phyloP scores from a whole-genome alignment of 2,329 filamentous ascomycete genomes.

The Penicillium verrucosum region DNA sequence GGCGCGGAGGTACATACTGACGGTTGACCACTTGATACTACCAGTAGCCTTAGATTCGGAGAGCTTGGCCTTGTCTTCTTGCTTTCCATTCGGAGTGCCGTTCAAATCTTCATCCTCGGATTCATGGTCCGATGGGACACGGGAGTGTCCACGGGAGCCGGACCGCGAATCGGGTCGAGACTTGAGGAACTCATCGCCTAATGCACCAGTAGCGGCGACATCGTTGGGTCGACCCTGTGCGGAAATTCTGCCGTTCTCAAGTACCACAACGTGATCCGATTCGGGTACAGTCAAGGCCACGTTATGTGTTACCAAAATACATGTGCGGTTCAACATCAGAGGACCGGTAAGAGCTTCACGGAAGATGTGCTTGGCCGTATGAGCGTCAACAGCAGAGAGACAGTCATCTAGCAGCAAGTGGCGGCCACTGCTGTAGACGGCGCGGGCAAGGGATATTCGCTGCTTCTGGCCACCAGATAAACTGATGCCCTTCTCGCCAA shows the following conservation, averaged over 20 bases:
- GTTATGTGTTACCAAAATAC: slow-evolving; percentile 94
- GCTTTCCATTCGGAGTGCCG: slow-evolving; percentile 45
- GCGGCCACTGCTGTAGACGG: slow-evolving; percentile 90
- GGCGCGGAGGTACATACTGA: slow-evolving; percentile 76
- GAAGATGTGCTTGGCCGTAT: slow-evolving; percentile 98
- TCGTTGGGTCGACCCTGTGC: slow-evolving; percentile 74
- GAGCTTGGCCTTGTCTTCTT: slow-evolving; percentile 49
- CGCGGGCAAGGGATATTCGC: slow-evolving; percentile 91
- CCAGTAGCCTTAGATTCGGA: slow-evolving; percentile 79
- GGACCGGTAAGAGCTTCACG: slow-evolving; percentile 85
- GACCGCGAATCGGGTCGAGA: slow-evolving; percentile 67
- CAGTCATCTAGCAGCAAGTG: slow-evolving; percentile 93
- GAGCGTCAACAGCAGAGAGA: slow-evolving; percentile 92
- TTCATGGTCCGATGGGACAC: slow-evolving; percentile 69
- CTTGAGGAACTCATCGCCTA: slow-evolving; percentile 81
- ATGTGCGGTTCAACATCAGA: slow-evolving; percentile 83
- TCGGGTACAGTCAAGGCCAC: slow-evolving; percentile 79
- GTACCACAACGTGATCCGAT: slow-evolving; percentile 74
- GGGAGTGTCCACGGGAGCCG: slow-evolving; percentile 71
- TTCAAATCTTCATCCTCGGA: slow-evolving; percentile 49
- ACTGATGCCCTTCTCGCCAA: slow-evolving; percentile 96
- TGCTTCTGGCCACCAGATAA: slow-evolving; percentile 97
- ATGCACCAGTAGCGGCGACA: slow-evolving; percentile 79
- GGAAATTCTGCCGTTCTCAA: slow-evolving; percentile 80
- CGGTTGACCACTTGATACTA: slow-evolving; percentile 81